A percentile compares a stretch with the other conserved stretches of the same genome.
phyloP scores from a whole-genome alignment of 768 basidiomycete species.

The Pholiota molesta region DNA sequence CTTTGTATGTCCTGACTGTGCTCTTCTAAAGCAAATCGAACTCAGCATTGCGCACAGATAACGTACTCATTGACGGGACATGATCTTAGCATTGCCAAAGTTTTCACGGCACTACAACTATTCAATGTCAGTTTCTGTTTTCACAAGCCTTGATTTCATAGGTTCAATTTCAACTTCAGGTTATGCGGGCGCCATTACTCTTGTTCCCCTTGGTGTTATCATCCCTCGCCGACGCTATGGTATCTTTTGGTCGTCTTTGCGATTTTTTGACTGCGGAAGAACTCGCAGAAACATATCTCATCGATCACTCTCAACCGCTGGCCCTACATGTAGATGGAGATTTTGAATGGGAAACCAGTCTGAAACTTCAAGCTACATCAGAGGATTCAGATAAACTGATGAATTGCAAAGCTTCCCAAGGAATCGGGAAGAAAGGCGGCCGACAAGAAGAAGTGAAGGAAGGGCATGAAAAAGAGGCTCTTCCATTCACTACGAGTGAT shows the following conservation, averaged over 20 bases:
- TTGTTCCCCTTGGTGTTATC: slow-evolving; percentile 58
- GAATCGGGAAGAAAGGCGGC: slow-evolving; percentile 18
- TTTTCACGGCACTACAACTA: slow-evolving; percentile 60
- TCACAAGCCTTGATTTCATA: neutral
- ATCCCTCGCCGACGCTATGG: slow-evolving; percentile 48
- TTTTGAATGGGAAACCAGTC: slow-evolving; percentile 52
- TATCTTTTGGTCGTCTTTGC: slow-evolving; percentile 51
- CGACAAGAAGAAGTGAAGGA: slow-evolving; percentile 19
- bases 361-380: slow-evolving; percentile 22
- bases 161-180: slow-evolving; percentile 32
- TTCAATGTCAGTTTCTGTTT: slow-evolving; percentile 48
- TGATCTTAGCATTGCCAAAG: slow-evolving; percentile 51
- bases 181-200: slow-evolving; percentile 61
- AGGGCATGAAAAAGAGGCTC: neutral
- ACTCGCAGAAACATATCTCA: slow-evolving; percentile 44
- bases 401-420: slow-evolving; percentile 13
- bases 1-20: slow-evolving; percentile 41
- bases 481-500: slow-evolving; percentile 12
- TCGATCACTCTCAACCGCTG: slow-evolving; percentile 37
- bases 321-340: slow-evolving; percentile 54
- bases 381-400: slow-evolving; percentile 20
- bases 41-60: slow-evolving; percentile 39
- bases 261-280: slow-evolving; percentile 59
- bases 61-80: slow-evolving; percentile 65
- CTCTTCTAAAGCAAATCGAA: neutral